These are phyloP conservation scores for Candida caryicola DNA, from an alignment of 805 yeast species.

Conservation along the genomic window DNA sequence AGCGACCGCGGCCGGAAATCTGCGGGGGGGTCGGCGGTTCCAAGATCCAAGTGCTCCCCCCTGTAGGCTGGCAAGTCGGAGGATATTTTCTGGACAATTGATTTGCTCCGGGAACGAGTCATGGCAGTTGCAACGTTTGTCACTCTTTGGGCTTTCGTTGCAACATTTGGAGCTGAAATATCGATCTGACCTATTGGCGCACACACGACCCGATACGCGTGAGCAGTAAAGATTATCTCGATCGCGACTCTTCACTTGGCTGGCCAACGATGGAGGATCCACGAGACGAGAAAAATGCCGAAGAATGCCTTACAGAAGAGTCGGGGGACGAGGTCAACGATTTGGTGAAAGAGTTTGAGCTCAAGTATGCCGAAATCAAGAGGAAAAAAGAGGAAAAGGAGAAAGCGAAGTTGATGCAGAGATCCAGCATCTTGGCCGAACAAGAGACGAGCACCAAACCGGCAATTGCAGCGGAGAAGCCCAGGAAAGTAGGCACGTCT, in stretches of 20 bases:
- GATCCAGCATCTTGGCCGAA: no score
- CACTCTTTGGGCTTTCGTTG: not conserved
- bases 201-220: not conserved
- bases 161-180: not conserved
- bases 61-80: constrained; percentile 43
- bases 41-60: constrained; percentile 24
- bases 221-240: not conserved
- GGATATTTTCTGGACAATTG: constrained; percentile 64
- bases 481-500: no score
- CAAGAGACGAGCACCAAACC: no score
- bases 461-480: no score
- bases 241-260: not conserved
- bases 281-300: constrained; percentile 20
- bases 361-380: constrained; percentile 20
- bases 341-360: constrained; percentile 34
- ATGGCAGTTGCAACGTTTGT: constrained; percentile 13
- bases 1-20: not conserved
- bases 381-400: constrained; percentile 13
- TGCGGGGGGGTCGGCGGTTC: not conserved
- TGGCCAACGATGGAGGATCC: constrained; percentile 28
- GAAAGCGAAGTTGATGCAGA: no score
- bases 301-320: constrained; percentile 36
- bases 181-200: not conserved
- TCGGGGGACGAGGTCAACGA: constrained; percentile 38
- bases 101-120: constrained; percentile 53